These are phyloP conservation scores for Entomortierella chlamydospora DNA, from an alignment of 192 early-diverging fungal genomes.

Conservation along the genomic window DNA sequence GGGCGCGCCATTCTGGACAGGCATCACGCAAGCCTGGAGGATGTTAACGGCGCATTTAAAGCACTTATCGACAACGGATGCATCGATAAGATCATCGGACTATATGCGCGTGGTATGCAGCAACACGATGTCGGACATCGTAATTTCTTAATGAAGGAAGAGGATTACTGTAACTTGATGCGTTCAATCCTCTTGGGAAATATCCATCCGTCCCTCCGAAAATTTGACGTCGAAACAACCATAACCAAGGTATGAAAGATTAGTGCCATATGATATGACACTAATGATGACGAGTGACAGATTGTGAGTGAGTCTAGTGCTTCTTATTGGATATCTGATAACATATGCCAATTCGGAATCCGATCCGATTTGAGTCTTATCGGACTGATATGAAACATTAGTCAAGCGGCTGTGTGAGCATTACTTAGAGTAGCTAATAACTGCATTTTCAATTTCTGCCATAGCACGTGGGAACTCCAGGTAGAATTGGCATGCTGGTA, in stretches of 20 bases:
- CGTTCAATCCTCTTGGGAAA: constrained; percentile 35
- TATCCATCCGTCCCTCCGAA: constrained; percentile 38
- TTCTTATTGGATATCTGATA: too few relatives aligned
- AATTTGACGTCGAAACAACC: constrained; percentile 34
- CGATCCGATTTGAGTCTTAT: too few relatives aligned
- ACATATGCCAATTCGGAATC: too few relatives aligned
- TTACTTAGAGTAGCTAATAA: constrained; percentile 12
- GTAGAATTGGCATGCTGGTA: constrained; percentile 41
- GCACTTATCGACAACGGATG: constrained; percentile 9
- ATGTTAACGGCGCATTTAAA: constrained; percentile 24
- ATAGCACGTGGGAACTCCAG: constrained; percentile 23
- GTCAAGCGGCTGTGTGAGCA: constrained; percentile 12
- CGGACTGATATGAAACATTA: too few relatives aligned
- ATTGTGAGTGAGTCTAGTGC: too few relatives aligned
- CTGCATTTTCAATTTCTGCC: constrained; percentile 15
- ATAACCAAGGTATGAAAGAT: constrained; percentile 35
- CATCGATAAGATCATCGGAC: constrained; percentile 17
- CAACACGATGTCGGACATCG: neutral
- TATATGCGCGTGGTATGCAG: constrained; percentile 27
- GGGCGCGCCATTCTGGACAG: constrained; percentile 24
- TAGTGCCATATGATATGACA: too few relatives aligned
- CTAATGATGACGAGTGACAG: too few relatives aligned
- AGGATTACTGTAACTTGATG: constrained; percentile 44
- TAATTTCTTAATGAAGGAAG: constrained; percentile 43
- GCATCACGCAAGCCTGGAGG: constrained; percentile 19